phyloP scores from a whole-genome alignment of 2,329 filamentous ascomycete species.

The Phyllosticta citriasiana region DNA sequence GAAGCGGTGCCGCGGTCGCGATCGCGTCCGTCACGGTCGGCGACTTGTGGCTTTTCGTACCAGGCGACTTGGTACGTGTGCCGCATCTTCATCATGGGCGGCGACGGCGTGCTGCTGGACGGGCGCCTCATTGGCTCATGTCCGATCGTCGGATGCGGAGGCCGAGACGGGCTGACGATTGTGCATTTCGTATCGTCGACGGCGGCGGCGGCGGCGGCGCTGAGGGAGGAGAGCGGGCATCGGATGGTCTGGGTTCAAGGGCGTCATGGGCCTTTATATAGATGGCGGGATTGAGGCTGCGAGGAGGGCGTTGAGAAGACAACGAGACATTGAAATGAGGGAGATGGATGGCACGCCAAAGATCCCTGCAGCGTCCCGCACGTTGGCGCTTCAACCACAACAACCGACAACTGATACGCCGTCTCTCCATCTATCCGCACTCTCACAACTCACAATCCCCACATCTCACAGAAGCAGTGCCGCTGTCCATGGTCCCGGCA shows the following conservation, averaged over 20 bases:
- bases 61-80: neutral
- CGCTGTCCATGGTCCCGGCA: neutral
- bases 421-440: neutral
- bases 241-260: neutral
- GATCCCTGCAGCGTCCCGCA: neutral
- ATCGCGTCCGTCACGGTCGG: neutral
- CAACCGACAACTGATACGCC: neutral
- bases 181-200: conserved; percentile 1
- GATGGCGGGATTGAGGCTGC: neutral
- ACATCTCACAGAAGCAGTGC: neutral
- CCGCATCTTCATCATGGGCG: neutral
- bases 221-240: neutral
- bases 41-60: neutral
- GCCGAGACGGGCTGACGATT: neutral
- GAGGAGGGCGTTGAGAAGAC: neutral
- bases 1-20: neutral
- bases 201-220: neutral
- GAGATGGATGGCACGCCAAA: neutral
- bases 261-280: neutral
- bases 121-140: neutral
- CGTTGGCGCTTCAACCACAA: neutral
- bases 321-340: neutral
- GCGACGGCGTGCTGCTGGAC: neutral
- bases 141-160: neutral
- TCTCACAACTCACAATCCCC: neutral